Conservation (phyloP, 257 asterid species). For the Przewalskia tangutica region DNA sequence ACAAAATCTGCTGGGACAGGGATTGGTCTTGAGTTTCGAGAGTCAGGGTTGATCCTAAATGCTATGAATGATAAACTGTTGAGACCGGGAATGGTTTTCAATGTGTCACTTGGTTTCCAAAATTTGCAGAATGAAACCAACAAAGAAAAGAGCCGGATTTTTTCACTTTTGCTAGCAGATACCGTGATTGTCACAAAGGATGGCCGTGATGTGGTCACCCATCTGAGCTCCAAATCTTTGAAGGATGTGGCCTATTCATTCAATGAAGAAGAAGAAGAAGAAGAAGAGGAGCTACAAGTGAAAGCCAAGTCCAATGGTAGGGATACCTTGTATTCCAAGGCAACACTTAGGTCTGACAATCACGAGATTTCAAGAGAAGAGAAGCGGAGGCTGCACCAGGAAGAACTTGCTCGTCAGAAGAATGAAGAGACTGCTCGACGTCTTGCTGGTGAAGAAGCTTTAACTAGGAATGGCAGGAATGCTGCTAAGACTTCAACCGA, state of each 20-base stretch:
- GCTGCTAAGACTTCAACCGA: constrained; percentile 12
- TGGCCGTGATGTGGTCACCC: constrained; percentile 12
- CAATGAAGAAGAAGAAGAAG: constrained; percentile 26
- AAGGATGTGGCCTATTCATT: constrained; percentile 21
- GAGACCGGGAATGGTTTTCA: constrained; percentile 20
- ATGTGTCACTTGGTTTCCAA: constrained; percentile 20
- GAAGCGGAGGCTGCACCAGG: constrained; percentile 20
- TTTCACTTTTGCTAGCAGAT: constrained; percentile 18
- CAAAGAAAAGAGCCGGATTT: constrained; percentile 11
- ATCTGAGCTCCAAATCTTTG: constrained; percentile 19
- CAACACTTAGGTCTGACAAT: constrained; percentile 21
- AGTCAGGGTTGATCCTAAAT: constrained; percentile 17
- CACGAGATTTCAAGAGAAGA: constrained; percentile 8
- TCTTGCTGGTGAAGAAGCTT: constrained; percentile 17
- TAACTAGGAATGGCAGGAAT: constrained; percentile 1
- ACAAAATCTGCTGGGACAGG: constrained; percentile 24
- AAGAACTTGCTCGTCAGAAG: constrained; percentile 23
- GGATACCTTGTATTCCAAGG: constrained; percentile 14
- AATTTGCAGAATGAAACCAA: constrained; percentile 17
- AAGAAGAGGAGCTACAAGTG: constrained; percentile 6
- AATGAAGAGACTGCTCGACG: constrained; percentile 21
- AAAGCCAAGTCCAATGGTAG: background rate
- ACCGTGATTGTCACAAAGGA: constrained; percentile 16
- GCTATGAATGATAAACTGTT: constrained; percentile 13
- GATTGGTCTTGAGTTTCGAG: constrained; percentile 26